Evolutionary conservation across 148 eudicot species (phyloP).

Genomic region (Vaccinium myrtillus): DNA sequence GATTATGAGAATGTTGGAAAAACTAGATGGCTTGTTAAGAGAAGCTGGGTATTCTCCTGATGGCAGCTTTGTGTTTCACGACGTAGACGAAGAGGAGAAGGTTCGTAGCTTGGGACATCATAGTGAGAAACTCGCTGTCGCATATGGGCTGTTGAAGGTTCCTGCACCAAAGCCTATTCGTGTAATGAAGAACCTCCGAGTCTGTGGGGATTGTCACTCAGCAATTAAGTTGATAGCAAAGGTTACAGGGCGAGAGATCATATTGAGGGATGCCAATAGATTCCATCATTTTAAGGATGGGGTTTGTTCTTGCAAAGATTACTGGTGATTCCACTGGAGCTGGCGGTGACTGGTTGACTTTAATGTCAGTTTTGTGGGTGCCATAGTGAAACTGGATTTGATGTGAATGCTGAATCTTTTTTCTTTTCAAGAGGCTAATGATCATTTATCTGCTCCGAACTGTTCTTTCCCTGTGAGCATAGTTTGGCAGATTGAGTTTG

Average conservation of each 20-base stretch:
- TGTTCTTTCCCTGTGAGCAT: not conserved
- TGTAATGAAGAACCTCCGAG: constrained; percentile 50
- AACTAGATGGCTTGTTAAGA: constrained; percentile 33
- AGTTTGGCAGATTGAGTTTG: not conserved
- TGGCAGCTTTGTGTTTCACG: constrained; percentile 42
- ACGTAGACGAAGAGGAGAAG: constrained; percentile 51
- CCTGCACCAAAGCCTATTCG: constrained; percentile 36
- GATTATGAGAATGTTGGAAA: constrained; percentile 31
- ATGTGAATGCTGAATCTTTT: not conserved
- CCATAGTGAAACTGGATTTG: not conserved
- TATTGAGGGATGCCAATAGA: constrained; percentile 53
- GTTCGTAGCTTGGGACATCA: constrained; percentile 35
- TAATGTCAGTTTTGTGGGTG: not conserved
- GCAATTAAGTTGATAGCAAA: constrained; percentile 44
- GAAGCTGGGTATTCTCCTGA: constrained; percentile 53
- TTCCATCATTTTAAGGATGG: constrained; percentile 56
- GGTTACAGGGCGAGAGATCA: constrained; percentile 39
- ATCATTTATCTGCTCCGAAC: not conserved
- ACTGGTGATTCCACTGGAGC: constrained; percentile 28
- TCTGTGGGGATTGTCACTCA: constrained; percentile 57
- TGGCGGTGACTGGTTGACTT: no score
- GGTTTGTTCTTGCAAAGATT: constrained; percentile 49
- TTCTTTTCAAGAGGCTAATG: not conserved
- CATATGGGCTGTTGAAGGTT: constrained; percentile 45
- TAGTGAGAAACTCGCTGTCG: constrained; percentile 55